phyloP scores from a whole-genome alignment of 768 basidiomycete genomes.

The Suillus subalutaceus region DNA sequence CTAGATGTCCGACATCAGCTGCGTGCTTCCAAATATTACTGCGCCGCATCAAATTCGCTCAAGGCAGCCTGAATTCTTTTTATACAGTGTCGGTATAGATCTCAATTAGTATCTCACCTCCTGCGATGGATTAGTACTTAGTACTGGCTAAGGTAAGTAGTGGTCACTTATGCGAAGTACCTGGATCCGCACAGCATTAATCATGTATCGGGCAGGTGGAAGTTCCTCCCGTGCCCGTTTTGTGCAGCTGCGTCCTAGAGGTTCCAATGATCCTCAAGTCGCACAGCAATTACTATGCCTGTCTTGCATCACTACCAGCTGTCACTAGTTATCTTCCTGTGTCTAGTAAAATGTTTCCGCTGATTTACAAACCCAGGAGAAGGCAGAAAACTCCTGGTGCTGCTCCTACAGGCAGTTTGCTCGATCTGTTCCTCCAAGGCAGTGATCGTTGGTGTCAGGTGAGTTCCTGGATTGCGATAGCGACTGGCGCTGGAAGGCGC shows the following conservation, averaged over 20 bases:
- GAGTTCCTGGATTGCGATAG: background rate
- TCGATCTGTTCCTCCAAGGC: background rate
- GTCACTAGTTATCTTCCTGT: background rate
- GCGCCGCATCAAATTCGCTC: background rate
- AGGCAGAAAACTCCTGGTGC: background rate
- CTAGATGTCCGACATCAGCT: background rate
- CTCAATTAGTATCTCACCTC: background rate
- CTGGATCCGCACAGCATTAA: too few relatives aligned
- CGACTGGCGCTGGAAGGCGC: background rate
- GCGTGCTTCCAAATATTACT: background rate
- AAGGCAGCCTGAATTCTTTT: background rate
- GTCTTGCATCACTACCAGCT: background rate
- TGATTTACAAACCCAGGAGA: background rate
- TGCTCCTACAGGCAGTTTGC: background rate
- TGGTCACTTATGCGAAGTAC: too few relatives aligned
- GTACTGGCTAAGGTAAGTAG: too few relatives aligned
- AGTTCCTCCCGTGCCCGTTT: too few relatives aligned
- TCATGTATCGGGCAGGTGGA: too few relatives aligned
- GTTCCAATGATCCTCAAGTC: background rate
- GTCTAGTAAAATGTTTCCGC: background rate
- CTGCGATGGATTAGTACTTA: background rate
- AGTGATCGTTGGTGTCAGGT: background rate
- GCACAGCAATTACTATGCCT: background rate
- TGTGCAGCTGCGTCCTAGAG: background rate
- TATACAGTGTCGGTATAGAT: background rate